Percentiles rank a stretch among this genome's conserved stretches.
These are phyloP conservation scores for Starmerella ratchasimensis DNA, from an alignment of 805 yeast genomes.

Conservation along the genomic window DNA sequence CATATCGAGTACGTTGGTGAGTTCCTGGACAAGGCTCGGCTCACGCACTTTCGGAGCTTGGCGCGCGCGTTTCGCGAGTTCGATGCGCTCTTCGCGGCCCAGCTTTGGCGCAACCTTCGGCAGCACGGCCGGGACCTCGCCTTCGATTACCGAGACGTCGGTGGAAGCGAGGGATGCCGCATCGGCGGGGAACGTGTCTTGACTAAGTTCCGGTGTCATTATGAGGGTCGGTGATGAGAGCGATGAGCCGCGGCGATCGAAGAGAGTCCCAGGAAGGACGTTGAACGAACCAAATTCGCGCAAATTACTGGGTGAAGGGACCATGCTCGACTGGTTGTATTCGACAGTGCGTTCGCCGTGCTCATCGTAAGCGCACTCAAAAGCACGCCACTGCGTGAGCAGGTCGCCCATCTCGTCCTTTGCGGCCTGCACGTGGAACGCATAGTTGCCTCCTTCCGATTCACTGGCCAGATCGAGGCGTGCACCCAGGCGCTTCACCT, in stretches of 20 bases:
- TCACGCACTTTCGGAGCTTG: not conserved
- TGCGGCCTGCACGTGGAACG: constrained; percentile 7
- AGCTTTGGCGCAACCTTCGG: constrained; percentile 2
- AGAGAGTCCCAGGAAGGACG: no score
- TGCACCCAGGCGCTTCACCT: constrained; percentile 17
- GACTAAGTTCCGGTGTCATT: constrained; percentile 5
- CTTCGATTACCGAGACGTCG: constrained; percentile 8
- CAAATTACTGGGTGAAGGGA: no score
- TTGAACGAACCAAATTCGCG: no score
- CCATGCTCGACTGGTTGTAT: no score
- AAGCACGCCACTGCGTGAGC: constrained; percentile 1
- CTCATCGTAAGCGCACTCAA: not conserved
- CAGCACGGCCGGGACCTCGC: constrained; percentile 1
- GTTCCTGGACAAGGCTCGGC: not conserved
- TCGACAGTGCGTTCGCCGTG: no score
- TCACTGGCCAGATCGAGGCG: constrained; percentile 17
- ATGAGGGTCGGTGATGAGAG: constrained; percentile 9
- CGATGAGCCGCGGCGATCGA: no score
- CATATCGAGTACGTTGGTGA: constrained; percentile 2
- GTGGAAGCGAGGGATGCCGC: not conserved
- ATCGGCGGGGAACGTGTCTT: not conserved
- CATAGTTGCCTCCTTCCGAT: constrained; percentile 5
- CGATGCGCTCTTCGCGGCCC: constrained; percentile 17
- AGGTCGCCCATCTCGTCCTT: constrained; percentile 11
- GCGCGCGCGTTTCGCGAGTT: constrained; percentile 3